Base-by-base conservation (phyloP, 306 rosid species). In the Hippophae gyantsensis region DNA sequence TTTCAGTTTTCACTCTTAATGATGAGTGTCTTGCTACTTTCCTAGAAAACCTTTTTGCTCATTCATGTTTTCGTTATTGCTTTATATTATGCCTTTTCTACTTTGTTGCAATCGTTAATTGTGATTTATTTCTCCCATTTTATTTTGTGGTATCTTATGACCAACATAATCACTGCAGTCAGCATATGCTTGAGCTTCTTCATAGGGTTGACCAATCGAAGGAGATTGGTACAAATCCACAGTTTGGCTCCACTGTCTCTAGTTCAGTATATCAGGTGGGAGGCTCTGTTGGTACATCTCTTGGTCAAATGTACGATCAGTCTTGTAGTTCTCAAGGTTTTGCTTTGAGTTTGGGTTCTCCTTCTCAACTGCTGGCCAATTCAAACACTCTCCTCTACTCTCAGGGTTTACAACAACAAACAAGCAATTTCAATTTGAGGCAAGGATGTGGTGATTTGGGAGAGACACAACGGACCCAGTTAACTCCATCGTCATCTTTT, bases 111-210 rank as follows among this genome's bases (percentile, higher is more conserved):
- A 3, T 50, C 42, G 8, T 7, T 48, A 9, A 58, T 47, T 38
- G 13, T 8, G 11, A 57, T 27, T 7, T n/a, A 57, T 45, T 13
- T 23, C 10, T 6, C 9, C 45, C 41, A 6, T 43, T 55, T 63
- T 27, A 48, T 42, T 58, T 61, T 46, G 12, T 42, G n/a, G 63
- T 54, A 18, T 52, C 54, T 63, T 40, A 14, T 54, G 41, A 46
- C 27, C 56, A 48, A n/a, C 55, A 41, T 57, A 62, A 70, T 46
- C 48, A 41, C 61, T 69, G 51, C 74, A 80, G 82, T 67, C 79
- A 69, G 52, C 69, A 76, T 67, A 65, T 76, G 69, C 66, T 72
- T 64, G 72, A 65, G 63, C 74, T 65, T 80, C 79, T 80, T 60
- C 78, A 65, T 53, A 80, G 73, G 73, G 77, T 66, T 46, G 72